Evolutionary conservation across 768 basidiomycete species (phyloP).

Genomic region (Suillus subluteus): DNA sequence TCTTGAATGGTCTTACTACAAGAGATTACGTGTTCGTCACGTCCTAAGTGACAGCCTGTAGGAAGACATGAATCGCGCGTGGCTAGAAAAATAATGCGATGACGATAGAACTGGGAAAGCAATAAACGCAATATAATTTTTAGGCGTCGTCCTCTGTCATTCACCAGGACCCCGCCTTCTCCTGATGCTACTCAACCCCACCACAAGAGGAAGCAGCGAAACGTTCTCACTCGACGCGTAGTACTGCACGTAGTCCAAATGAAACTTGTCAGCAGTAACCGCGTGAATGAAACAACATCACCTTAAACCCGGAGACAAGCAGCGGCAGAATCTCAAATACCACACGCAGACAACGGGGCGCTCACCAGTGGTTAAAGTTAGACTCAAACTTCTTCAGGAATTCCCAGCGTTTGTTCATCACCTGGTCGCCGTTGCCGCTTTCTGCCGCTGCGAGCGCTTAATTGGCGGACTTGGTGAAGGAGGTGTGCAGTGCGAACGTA

Average conservation of each 20-base stretch:
- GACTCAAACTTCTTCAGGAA: conserved; percentile 82
- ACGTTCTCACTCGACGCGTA: conserved; percentile 95
- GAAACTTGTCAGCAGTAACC: conserved; percentile 44
- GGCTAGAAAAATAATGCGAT: not conserved
- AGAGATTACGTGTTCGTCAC: not conserved
- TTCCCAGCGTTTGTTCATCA: conserved; percentile 86
- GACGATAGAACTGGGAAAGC: not conserved
- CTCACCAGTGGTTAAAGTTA: conserved; percentile 91
- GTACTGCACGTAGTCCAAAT: conserved; percentile 82
- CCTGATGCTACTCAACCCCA: conserved; percentile 56
- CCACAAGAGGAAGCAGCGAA: conserved; percentile 84
- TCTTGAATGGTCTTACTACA: not conserved
- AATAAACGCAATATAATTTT: not conserved
- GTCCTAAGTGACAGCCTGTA: not conserved
- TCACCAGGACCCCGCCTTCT: not conserved
- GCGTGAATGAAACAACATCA: conserved; percentile 21
- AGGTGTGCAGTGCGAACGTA: conserved; percentile 85
- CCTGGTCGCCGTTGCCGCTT: conserved; percentile 59
- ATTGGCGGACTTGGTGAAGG: conserved; percentile 82
- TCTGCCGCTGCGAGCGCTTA: conserved; percentile 65
- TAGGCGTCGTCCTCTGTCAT: not conserved
- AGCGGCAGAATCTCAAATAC: not conserved
- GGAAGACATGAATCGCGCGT: not conserved
- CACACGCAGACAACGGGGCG: conserved; percentile 16
- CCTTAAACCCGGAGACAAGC: conserved; percentile 53